These are phyloP conservation scores for Nicotiana otophora DNA, from an alignment of 257 asterid genomes.

Conservation along the genomic window DNA sequence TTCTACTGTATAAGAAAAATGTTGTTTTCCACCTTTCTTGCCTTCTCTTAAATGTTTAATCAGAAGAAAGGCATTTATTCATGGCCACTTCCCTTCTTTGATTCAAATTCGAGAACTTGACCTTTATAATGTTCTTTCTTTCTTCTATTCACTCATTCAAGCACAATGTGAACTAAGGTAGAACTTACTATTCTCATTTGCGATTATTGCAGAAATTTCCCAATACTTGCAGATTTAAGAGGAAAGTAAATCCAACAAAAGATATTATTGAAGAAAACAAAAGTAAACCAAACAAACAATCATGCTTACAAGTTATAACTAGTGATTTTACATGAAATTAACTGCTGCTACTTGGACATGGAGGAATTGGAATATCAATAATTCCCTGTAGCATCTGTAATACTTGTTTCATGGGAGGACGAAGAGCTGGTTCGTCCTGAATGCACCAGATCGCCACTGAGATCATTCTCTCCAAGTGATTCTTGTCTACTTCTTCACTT, in stretches of 20 bases:
- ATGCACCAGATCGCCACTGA: constrained; percentile 22
- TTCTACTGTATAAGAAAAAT: no score
- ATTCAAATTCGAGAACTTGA: no score
- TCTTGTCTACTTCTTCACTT: constrained; percentile 18
- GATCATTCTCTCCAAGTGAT: constrained; percentile 18
- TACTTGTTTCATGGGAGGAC: constrained; percentile 23
- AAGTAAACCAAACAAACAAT: neutral
- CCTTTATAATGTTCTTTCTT: neutral
- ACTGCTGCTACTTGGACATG: constrained; percentile 13
- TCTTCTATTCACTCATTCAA: neutral
- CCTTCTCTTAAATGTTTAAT: no score
- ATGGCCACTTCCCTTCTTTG: neutral
- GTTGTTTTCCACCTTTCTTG: no score
- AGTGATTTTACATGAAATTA: neutral
- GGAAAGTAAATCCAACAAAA: neutral
- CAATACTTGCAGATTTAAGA: no score
- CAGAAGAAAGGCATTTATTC: no score
- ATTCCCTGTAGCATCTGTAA: constrained; percentile 23
- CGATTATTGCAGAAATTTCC: neutral
- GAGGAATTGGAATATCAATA: constrained; percentile 21
- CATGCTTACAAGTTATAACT: neutral
- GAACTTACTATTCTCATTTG: neutral
- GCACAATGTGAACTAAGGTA: neutral
- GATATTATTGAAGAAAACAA: neutral
- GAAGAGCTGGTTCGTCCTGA: constrained; percentile 21